Evolutionary conservation across 2,329 filamentous ascomycete genomes (phyloP), one percentile per base, ranked within the genome.

Genomic region (Cercospora sojina): DNA sequence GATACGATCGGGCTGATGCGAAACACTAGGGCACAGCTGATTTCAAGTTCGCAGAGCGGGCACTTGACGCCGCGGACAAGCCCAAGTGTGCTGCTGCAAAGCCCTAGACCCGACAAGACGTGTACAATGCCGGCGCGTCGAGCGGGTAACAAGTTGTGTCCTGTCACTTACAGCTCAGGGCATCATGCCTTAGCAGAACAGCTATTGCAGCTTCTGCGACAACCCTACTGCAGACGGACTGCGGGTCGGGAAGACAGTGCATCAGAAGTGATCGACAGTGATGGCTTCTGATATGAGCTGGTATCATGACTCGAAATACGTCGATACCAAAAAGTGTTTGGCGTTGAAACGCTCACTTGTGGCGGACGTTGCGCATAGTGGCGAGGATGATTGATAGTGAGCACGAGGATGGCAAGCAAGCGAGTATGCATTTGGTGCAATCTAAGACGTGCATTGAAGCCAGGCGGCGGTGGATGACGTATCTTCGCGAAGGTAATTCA

Each of bases 141-240:
- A 49, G 43, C 43, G 43, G 20, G 20, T 16, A 20, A 23, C 43
- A 49, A 10, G 10, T 49, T 23, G 43, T 49, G 43, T 49, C 20
- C 43, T 47, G n/a, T 49, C 43, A 49, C 2, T 49, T 2, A 49
- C 43, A 23, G 51, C 9, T 25, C 9, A 59, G 59, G 55, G 13
- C 35, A 18, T 47, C 55, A 63, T 43, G 59, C 20, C 43, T 63
- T 63, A 66, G 25, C 31, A 57, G 35, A 20, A 18, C 7, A 25
- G 41, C 60, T 63, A 59, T 63, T 63, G 59, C 59, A 63, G 58
- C 38, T 58, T 27, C 56, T 41, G 32, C 53, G 53, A 49, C 55
- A n/a, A 66, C 20, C n/a, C 32, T 57, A 12, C 29, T 20, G 59
- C 51, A 59, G 59, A 53, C 51, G 25, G 43, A 29, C 20, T 27